Conservation (phyloP, 257 asterid genomes). For the Gardenia jasminoides region DNA sequence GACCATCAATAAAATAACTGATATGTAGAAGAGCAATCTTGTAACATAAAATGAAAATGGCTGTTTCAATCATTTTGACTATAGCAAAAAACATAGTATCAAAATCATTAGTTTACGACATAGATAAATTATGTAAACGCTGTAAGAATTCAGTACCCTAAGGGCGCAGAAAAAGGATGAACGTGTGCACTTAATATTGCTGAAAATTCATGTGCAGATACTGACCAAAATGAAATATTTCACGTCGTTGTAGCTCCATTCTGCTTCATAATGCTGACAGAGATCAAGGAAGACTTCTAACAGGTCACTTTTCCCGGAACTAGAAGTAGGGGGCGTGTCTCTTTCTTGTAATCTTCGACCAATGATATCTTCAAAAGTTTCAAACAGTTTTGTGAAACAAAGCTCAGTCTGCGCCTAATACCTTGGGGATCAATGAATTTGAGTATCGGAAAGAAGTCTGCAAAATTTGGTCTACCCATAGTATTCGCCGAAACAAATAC, state of each 20-base stretch:
- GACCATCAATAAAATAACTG: no score
- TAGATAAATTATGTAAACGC: no score
- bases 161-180: no score
- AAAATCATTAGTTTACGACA: no score
- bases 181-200: no score
- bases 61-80: no score
- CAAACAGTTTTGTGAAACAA: slow-evolving; percentile 2
- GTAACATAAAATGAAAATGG: no score
- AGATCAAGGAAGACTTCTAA: slow-evolving; percentile 24
- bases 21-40: no score
- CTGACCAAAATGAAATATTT: slow-evolving; percentile 11
- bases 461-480: neutral
- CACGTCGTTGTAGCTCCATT: neutral
- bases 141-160: no score
- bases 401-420: neutral
- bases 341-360: neutral
- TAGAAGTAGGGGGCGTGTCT: neutral
- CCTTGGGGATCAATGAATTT: slow-evolving; percentile 12
- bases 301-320: neutral
- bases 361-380: slow-evolving; percentile 5
- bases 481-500: no score
- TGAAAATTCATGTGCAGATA: no score
- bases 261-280: neutral
- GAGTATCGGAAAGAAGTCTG: slow-evolving; percentile 13
- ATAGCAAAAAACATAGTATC: no score